A percentile compares a stretch with the other conserved stretches of the same genome.
Evolutionary conservation across 2,329 filamentous ascomycete species (phyloP).

Genomic region (Gyromitra esculenta): DNA sequence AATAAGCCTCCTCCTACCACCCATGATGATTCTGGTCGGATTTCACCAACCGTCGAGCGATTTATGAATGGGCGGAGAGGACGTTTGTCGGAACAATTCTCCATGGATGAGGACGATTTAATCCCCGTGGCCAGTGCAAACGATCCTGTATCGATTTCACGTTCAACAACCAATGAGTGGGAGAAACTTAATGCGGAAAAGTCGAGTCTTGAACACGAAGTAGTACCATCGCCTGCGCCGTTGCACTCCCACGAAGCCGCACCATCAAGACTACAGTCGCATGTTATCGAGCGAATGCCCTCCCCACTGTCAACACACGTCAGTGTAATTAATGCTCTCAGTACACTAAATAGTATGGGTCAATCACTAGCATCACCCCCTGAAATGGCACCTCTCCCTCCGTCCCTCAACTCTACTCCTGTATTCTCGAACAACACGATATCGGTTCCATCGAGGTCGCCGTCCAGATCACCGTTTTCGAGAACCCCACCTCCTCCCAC

Average conservation of each 20-base stretch:
- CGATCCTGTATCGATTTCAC: slow-evolving; percentile 51
- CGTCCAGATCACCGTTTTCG: slow-evolving; percentile 47
- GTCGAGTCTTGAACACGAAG: slow-evolving; percentile 31
- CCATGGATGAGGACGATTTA: slow-evolving; percentile 52
- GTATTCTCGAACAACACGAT: slow-evolving; percentile 34
- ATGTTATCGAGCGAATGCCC: slow-evolving; percentile 53
- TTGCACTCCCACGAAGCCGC: slow-evolving; percentile 48
- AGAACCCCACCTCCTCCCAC: slow-evolving; percentile 37
- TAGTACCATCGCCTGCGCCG: slow-evolving; percentile 20
- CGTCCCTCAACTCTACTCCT: slow-evolving; percentile 51
- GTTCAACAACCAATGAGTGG: slow-evolving; percentile 53
- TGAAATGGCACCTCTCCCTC: slow-evolving; percentile 51
- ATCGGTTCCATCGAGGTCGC: slow-evolving; percentile 39
- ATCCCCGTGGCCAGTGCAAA: slow-evolving; percentile 46
- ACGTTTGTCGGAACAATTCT: slow-evolving; percentile 50
- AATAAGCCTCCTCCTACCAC: slow-evolving; percentile 38
- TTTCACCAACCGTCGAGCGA: slow-evolving; percentile 52
- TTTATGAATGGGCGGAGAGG: slow-evolving; percentile 51
- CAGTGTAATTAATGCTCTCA: slow-evolving; percentile 46
- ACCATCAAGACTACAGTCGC: slow-evolving; percentile 52
- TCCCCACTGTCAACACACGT: slow-evolving; percentile 54
- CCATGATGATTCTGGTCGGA: slow-evolving; percentile 48
- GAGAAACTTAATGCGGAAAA: slow-evolving; percentile 43
- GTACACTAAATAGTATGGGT: slow-evolving; percentile 45
- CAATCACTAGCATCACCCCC: slow-evolving; percentile 47